These are phyloP conservation scores for Vitellaria paradoxa DNA, from an alignment of 179 eudicot genomes.

Conservation along the genomic window DNA sequence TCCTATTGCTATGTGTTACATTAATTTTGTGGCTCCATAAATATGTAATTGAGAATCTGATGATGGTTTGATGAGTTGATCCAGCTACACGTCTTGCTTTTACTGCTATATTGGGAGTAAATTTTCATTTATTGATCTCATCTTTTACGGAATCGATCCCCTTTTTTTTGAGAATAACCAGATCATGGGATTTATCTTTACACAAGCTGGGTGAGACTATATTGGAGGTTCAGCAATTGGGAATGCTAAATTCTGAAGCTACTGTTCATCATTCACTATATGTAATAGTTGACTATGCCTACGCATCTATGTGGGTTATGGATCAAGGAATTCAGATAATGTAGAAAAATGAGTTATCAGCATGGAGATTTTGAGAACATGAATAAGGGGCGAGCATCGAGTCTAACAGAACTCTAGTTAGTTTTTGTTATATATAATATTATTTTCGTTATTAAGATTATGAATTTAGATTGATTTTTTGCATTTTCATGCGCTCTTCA, in stretches of 20 bases:
- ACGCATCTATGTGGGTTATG: neutral
- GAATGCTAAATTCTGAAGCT: neutral
- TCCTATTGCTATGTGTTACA: neutral
- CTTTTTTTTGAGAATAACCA: too few relatives aligned
- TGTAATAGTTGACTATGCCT: neutral
- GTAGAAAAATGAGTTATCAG: neutral
- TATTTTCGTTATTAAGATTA: neutral
- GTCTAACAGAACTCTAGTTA: neutral
- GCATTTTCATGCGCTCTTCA: neutral
- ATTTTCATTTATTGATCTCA: too few relatives aligned
- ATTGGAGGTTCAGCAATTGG: neutral
- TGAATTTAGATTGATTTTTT: neutral
- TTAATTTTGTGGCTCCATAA: neutral
- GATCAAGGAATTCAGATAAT: neutral
- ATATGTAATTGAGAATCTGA: neutral
- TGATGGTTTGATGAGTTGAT: neutral
- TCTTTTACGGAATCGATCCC: too few relatives aligned
- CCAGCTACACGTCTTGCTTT: too few relatives aligned
- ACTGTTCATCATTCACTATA: neutral
- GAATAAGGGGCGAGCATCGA: neutral
- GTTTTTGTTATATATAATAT: neutral
- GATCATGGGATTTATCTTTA: neutral
- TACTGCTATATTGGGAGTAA: too few relatives aligned
- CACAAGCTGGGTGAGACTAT: neutral
- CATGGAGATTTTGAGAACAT: neutral